Conservation (phyloP, 257 asterid species). For the Solanum ossicruentum region DNA sequence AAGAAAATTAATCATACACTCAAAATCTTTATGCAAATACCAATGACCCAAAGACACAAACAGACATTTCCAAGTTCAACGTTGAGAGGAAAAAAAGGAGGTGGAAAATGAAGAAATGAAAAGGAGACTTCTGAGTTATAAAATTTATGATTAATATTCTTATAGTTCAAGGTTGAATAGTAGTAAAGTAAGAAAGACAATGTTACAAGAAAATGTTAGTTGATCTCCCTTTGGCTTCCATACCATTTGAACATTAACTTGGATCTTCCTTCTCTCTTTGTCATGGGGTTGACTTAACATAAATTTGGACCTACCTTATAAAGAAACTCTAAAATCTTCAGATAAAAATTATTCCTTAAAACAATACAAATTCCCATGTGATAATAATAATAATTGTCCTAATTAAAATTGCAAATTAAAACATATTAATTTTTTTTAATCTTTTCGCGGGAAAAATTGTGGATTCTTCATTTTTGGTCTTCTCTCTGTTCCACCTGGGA, state of each 20-base stretch:
- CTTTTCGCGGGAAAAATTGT: background rate
- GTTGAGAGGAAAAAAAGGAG: background rate
- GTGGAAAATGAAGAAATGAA: background rate
- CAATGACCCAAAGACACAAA: background rate
- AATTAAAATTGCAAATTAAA: background rate
- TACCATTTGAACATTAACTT: conserved; percentile 65
- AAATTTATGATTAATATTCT: background rate
- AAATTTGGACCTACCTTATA: background rate
- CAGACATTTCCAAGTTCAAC: background rate
- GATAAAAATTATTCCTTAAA: background rate
- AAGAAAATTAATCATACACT: background rate
- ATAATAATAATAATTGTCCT: background rate
- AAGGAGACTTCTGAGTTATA: background rate
- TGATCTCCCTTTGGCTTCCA: conserved; percentile 34
- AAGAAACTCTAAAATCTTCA: background rate
- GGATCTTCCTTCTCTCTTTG: conserved; percentile 16
- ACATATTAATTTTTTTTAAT: background rate
- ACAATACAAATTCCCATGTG: background rate
- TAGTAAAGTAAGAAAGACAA: background rate
- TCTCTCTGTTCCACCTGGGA: background rate
- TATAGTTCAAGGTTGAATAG: background rate
- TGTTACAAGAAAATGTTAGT: conserved; percentile 11
- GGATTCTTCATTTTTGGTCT: background rate
- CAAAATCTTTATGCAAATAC: background rate
- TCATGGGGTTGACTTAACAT: background rate